These are phyloP conservation scores for Chaetomium sp. DNA, from an alignment of 2,329 filamentous ascomycete genomes.

Conservation along the genomic window DNA sequence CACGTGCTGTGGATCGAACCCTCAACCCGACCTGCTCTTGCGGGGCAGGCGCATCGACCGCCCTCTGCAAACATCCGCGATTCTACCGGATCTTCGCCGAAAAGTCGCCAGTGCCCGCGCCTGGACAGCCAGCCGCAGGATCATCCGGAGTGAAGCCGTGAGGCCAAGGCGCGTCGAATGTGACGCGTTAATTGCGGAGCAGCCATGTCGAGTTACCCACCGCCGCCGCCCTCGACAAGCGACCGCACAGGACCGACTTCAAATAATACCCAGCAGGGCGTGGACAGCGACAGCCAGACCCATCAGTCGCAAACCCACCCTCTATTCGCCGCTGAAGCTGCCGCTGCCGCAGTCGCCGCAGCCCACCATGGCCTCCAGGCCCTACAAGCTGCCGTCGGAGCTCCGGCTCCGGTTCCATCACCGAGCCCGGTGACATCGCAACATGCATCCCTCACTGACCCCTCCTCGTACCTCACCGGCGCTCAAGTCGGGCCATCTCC, in stretches of 20 bases:
- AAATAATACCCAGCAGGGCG: conserved; percentile 15
- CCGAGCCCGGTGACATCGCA: conserved; percentile 26
- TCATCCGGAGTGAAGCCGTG: conserved; percentile 32
- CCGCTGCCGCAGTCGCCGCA: conserved; percentile 26
- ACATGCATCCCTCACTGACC: conserved; percentile 24
- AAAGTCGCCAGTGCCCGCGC: conserved; percentile 33
- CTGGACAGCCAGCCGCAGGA: conserved; percentile 20
- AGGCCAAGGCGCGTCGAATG: conserved; percentile 19
- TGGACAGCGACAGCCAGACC: conserved; percentile 14
- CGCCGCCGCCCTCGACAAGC: conserved; percentile 25
- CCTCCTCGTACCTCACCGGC: conserved; percentile 21
- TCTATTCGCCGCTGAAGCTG: conserved; percentile 22
- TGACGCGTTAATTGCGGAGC: conserved; percentile 10
- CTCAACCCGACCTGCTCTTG: background rate
- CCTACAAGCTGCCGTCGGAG: conserved; percentile 34
- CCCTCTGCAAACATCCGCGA: conserved; percentile 25
- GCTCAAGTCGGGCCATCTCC: background rate
- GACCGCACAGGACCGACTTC: conserved; percentile 5
- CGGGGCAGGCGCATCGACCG: background rate
- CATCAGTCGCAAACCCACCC: conserved; percentile 14
- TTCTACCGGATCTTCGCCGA: conserved; percentile 36
- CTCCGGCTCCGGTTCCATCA: conserved; percentile 16
- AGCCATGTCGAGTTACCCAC: conserved; percentile 31
- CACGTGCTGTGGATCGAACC: background rate
- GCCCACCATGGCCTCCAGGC: conserved; percentile 36